Conservation (phyloP, 768 basidiomycete species). For the Tulasnella sp. region DNA sequence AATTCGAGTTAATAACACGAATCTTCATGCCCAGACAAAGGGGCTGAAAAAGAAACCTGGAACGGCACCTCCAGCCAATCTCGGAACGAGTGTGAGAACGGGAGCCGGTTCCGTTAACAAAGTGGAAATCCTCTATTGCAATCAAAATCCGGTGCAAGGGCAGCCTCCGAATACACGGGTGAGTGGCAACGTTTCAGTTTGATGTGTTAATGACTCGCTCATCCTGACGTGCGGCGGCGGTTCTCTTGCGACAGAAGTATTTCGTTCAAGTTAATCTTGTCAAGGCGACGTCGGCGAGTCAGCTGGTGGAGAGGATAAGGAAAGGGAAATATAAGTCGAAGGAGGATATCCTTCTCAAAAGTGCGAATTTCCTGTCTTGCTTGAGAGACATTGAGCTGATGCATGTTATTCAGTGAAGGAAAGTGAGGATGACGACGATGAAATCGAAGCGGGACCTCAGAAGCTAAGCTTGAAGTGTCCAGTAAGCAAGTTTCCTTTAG, state of each 20-base stretch:
- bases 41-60: conserved; percentile 94
- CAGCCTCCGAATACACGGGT: conserved; percentile 6
- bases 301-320: conserved; percentile 57
- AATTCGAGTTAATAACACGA: conserved; percentile 67
- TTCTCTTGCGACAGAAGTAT: conserved; percentile 49
- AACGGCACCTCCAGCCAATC: conserved; percentile 81
- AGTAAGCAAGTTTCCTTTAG: conserved; percentile 39
- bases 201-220: not conserved
- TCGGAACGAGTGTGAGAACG: conserved; percentile 34
- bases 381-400: not conserved
- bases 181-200: not conserved
- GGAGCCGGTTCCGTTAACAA: conserved; percentile 44
- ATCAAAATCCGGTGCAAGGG: conserved; percentile 33
- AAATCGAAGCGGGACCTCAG: conserved; percentile 80
- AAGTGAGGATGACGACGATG: conserved; percentile 62
- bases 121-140: conserved; percentile 83
- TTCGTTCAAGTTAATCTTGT: conserved; percentile 78
- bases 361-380: conserved; percentile 34
- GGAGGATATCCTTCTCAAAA: conserved; percentile 51
- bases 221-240: not conserved
- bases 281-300: conserved; percentile 57
- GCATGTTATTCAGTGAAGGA: conserved; percentile 39
- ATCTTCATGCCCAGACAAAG: conserved; percentile 65
- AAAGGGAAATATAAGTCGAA: conserved; percentile 52
- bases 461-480: conserved; percentile 92